These are phyloP conservation scores for Mycena sp. DNA, from an alignment of 1,284 basidiomycete genomes.

Conservation along the genomic window DNA sequence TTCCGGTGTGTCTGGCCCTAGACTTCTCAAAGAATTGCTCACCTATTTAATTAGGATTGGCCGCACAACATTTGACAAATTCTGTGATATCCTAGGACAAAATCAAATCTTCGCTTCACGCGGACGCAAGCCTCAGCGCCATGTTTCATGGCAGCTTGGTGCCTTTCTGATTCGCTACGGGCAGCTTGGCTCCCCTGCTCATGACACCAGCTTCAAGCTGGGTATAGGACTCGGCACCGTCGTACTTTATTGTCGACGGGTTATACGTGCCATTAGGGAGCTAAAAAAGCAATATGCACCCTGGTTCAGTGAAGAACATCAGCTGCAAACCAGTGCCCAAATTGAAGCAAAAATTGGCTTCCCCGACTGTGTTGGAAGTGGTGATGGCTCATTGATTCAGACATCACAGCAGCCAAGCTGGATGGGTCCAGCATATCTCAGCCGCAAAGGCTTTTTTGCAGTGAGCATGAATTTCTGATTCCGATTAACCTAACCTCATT, in stretches of 20 bases:
- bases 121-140: slow-evolving; percentile 16
- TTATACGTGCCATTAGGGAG: slow-evolving; percentile 6
- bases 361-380: slow-evolving; percentile 8
- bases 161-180: slow-evolving; percentile 25
- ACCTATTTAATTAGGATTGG: slow-evolving; percentile 7
- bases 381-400: slow-evolving; percentile 9
- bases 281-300: slow-evolving; percentile 2
- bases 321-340: slow-evolving; percentile 6
- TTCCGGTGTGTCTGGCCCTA: slow-evolving; percentile 16
- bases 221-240: slow-evolving; percentile 21
- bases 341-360: slow-evolving; percentile 14
- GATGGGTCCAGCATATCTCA: slow-evolving; percentile 5
- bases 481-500: background rate
- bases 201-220: slow-evolving; percentile 15
- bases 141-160: slow-evolving; percentile 17
- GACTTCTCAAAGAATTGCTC: background rate
- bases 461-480: background rate
- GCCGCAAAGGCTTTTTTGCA: slow-evolving; percentile 6
- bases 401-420: background rate
- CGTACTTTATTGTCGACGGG: slow-evolving; percentile 20
- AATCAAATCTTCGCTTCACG: slow-evolving; percentile 19
- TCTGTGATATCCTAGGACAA: slow-evolving; percentile 7
- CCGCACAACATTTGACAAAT: slow-evolving; percentile 14
- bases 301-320: slow-evolving; percentile 10
- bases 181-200: slow-evolving; percentile 11